Base-by-base conservation (phyloP, 495 filamentous ascomycete genomes). In the Aspergillus egyptiacus region DNA sequence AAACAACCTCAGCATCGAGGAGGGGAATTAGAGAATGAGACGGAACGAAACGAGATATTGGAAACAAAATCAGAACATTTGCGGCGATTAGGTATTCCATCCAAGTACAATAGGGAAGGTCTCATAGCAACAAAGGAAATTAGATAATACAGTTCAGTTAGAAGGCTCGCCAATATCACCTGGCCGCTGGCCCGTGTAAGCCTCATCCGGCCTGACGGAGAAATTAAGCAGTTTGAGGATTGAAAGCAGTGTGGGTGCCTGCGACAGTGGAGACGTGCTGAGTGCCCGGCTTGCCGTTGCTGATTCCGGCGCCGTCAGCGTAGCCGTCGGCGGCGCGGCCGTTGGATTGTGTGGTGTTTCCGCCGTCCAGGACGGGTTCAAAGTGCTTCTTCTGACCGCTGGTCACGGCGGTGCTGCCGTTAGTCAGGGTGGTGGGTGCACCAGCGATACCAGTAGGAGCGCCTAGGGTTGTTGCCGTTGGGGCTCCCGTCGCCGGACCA, bases 301-400 rank as follows among this genome's bases (percentile, higher is more conserved):
- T n/a, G n/a, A n/a, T n/a, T n/a, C n/a, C n/a, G n/a, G n/a, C n/a
- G n/a, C n/a, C n/a, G n/a, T n/a, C n/a, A n/a, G n/a, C n/a, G n/a
- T n/a, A n/a, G n/a, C n/a, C n/a, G n/a, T n/a, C n/a, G n/a, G n/a
- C n/a, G n/a, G n/a, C n/a, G n/a, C n/a, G n/a, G n/a, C 66, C 65
- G 47, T 81, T 78, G 5, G 76, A 73, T 41, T 78, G 58, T 55
- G 6, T 2, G 18, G 78, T 72, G 27, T 81, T 67, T 57, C 38
- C 38, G n/a, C 17, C 27, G 38, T 23, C 27, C n/a, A 27, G 17
- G 13, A 27, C 4, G 3, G 82, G 72, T 50, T 72, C 77, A 25
- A 72, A 72, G 62, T 34, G 28, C 46, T 56, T 56, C 9, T 37
- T 15, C 28, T 52, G 40, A 5, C 48, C 58, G 48, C 56, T 44